A percentile compares a stretch with the other conserved stretches of the same genome.
phyloP scores from a whole-genome alignment of 257 asterid species.

The Fraxinus pennsylvanica region DNA sequence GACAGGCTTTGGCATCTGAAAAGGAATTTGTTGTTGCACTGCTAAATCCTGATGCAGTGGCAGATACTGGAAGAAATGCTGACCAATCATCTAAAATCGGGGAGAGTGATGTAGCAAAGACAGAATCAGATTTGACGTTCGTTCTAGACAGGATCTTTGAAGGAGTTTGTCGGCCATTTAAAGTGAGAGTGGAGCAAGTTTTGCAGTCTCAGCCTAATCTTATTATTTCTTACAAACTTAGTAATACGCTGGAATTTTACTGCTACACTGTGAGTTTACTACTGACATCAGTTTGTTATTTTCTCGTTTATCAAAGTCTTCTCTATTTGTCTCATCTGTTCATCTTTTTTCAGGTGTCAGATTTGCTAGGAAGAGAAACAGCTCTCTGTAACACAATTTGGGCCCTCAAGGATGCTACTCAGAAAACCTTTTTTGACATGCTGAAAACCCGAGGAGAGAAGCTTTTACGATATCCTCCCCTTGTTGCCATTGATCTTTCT shows the following conservation, averaged over 20 bases:
- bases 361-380: conserved; percentile 89
- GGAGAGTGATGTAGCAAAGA: conserved; percentile 56
- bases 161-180: conserved; percentile 98
- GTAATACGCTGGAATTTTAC: conserved; percentile 92
- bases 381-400: conserved; percentile 85
- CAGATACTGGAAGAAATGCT: conserved; percentile 73
- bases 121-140: conserved; percentile 83
- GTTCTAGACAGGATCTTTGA: conserved; percentile 95
- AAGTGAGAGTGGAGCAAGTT: conserved; percentile 98
- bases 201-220: conserved; percentile 96
- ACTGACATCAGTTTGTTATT: neutral
- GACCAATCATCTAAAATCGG: conserved; percentile 49
- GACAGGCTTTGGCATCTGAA: conserved; percentile 97
- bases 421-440: conserved; percentile 82
- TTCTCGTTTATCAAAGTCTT: conserved; percentile 10
- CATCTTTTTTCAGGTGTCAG: conserved; percentile 63
- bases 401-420: conserved; percentile 95
- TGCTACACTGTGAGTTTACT: conserved; percentile 79
- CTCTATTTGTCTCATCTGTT: conserved; percentile 26
- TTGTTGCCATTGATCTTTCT: conserved; percentile 88
- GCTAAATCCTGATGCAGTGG: conserved; percentile 82
- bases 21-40: conserved; percentile 93
- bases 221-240: conserved; percentile 82
- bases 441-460: conserved; percentile 92
- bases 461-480: conserved; percentile 91